Conservation (phyloP, 2,329 filamentous ascomycete species). For the Niveomyces coronatus region DNA sequence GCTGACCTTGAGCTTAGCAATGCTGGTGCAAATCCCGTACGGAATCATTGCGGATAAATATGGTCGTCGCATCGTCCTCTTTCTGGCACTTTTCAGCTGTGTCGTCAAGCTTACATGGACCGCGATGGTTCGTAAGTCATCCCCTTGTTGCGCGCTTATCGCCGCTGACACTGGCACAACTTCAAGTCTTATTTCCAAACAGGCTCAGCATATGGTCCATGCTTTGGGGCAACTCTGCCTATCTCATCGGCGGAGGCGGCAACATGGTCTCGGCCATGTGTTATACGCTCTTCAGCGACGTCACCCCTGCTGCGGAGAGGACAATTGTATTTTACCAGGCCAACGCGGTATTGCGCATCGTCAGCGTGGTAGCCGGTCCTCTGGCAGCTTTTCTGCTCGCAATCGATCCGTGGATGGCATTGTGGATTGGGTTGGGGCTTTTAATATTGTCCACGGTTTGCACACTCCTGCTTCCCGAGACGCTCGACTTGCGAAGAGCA, state of each 20-base stretch:
- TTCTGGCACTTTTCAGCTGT: conserved; percentile 24
- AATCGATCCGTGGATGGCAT: conserved; percentile 29
- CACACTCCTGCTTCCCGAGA: conserved; percentile 31
- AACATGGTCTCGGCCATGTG: conserved; percentile 32
- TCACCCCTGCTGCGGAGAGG: conserved; percentile 26
- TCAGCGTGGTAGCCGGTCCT: conserved; percentile 29
- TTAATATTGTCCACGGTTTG: conserved; percentile 20
- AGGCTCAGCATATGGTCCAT: conserved; percentile 31
- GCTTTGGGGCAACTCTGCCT: conserved; percentile 23
- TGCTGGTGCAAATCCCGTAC: conserved; percentile 34
- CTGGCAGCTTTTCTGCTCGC: conserved; percentile 30
- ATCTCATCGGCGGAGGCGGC: conserved; percentile 31
- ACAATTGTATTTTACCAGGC: conserved; percentile 33
- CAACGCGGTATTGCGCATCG: conserved; percentile 24
- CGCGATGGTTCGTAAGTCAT: conserved; percentile 22
- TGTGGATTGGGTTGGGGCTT: conserved; percentile 24
- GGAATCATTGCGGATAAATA: conserved; percentile 37
- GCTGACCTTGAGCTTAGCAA: conserved; percentile 16
- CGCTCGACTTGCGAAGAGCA: conserved; percentile 24
- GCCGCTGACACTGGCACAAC: too few relatives aligned
- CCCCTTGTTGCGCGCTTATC: too few relatives aligned
- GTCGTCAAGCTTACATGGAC: conserved; percentile 19
- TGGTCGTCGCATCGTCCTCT: conserved; percentile 32
- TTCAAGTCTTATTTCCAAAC: conserved; percentile 25
- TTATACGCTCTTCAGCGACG: conserved; percentile 35